A percentile compares a stretch with the other conserved stretches of the same genome.
Conservation (phyloP, 257 asterid species). For the Solanum phureja region DNA sequence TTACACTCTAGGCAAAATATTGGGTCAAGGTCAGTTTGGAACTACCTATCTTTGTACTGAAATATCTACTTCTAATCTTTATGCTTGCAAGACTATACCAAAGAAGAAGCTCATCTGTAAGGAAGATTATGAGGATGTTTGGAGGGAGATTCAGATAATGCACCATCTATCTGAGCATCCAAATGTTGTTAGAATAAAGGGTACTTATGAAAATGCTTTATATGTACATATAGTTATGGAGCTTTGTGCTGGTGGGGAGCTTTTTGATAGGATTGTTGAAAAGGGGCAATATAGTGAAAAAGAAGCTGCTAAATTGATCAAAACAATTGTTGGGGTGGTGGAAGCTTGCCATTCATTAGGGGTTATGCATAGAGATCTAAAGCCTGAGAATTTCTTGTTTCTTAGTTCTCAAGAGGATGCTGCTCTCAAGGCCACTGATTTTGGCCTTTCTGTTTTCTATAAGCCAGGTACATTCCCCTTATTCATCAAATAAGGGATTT, state of each 20-base stretch:
- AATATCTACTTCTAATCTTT: conserved; percentile 31
- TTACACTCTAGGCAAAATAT: conserved; percentile 46
- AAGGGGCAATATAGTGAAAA: conserved; percentile 82
- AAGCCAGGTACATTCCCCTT: conserved; percentile 48
- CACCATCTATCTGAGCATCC: conserved; percentile 68
- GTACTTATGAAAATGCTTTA: conserved; percentile 59
- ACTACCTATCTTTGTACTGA: conserved; percentile 51
- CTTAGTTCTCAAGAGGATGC: conserved; percentile 67
- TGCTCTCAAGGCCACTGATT: conserved; percentile 79
- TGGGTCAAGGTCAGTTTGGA: conserved; percentile 68
- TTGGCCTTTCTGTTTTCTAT: conserved; percentile 83
- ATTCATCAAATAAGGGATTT: neutral
- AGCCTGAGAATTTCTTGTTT: conserved; percentile 90
- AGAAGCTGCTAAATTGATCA: conserved; percentile 68
- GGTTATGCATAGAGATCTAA: conserved; percentile 87
- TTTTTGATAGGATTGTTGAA: conserved; percentile 73
- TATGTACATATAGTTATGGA: conserved; percentile 84
- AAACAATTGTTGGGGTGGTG: conserved; percentile 71
- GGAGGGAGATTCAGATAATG: conserved; percentile 79
- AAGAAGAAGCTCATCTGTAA: conserved; percentile 48
- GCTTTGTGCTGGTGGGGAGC: conserved; percentile 83
- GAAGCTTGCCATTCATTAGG: conserved; percentile 85
- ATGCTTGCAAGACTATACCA: conserved; percentile 63
- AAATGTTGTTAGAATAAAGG: conserved; percentile 68
- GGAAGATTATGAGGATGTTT: conserved; percentile 61